A percentile compares a stretch with the other conserved stretches of the same genome.
phyloP scores from a whole-genome alignment of 1,139 yeast genomes.

The Pichia sp. region DNA sequence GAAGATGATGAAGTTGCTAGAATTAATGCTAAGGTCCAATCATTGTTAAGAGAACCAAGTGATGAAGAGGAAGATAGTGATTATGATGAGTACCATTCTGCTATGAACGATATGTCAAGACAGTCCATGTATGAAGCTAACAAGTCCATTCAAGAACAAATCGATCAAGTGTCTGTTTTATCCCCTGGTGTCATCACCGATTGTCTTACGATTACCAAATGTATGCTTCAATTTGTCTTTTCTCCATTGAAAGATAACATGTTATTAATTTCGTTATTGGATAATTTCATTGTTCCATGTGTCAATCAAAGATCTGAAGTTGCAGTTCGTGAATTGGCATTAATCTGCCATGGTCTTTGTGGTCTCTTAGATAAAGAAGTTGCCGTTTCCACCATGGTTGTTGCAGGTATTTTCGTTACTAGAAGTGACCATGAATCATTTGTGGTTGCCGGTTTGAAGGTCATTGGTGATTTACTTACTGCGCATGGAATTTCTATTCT shows the following conservation, averaged over 20 bases:
- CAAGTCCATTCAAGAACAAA: conserved; percentile 30
- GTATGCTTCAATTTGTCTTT: conserved; percentile 66
- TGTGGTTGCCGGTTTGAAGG: conserved; percentile 61
- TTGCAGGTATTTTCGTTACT: conserved; percentile 65
- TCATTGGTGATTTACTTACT: conserved; percentile 76
- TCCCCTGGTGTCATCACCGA: conserved; percentile 55
- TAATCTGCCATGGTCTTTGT: conserved; percentile 76
- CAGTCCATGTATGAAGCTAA: conserved; percentile 30
- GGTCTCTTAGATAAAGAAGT: conserved; percentile 66
- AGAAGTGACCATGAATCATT: conserved; percentile 54
- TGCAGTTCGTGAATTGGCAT: conserved; percentile 64
- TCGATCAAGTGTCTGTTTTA: conserved; percentile 38
- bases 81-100: conserved; percentile 54
- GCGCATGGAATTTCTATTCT: conserved; percentile 71
- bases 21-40: conserved; percentile 9
- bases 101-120: conserved; percentile 35
- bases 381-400: conserved; percentile 56
- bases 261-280: conserved; percentile 69
- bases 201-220: conserved; percentile 68
- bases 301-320: conserved; percentile 56
- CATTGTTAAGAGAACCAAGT: conserved; percentile 17
- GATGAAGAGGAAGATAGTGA: conserved; percentile 32
- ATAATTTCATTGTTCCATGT: conserved; percentile 82
- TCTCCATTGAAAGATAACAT: conserved; percentile 66
- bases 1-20: conserved; percentile 13